phyloP scores from a whole-genome alignment of 2,329 filamentous ascomycete species.

The Zopfia rhizophila region DNA sequence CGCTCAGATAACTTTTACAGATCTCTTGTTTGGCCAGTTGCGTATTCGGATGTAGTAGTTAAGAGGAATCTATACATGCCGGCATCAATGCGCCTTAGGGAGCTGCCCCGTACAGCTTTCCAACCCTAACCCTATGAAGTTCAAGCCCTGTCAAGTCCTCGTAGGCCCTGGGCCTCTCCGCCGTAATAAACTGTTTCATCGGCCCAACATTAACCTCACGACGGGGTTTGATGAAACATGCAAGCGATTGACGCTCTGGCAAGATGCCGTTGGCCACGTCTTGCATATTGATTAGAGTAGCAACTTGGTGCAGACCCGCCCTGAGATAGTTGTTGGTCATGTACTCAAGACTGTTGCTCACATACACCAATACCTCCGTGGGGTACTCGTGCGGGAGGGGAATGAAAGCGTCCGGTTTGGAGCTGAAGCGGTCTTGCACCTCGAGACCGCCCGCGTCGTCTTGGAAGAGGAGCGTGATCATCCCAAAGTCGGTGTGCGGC shows the following conservation, averaged over 20 bases:
- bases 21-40: no score
- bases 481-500: constrained; percentile 35
- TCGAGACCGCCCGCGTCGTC: constrained; percentile 44
- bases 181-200: constrained; percentile 10
- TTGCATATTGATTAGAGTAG: constrained; percentile 28
- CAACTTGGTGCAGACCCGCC: constrained; percentile 49
- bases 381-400: background rate
- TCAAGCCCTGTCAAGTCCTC: constrained; percentile 12
- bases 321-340: constrained; percentile 49
- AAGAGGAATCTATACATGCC: no score
- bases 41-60: no score
- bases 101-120: no score
- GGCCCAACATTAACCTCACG: constrained; percentile 25
- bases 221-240: constrained; percentile 45
- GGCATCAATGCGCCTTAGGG: no score
- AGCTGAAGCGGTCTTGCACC: constrained; percentile 32
- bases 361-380: constrained; percentile 9
- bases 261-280: constrained; percentile 30
- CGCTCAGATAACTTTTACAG: no score
- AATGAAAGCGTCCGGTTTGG: background rate
- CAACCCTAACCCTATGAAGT: no score
- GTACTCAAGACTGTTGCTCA: constrained; percentile 8
- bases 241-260: constrained; percentile 42
- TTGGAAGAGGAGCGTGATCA: constrained; percentile 48
- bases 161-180: constrained; percentile 8